Evolutionary conservation across 495 filamentous ascomycete species (phyloP).

Genomic region (Podospora anserina): DNA sequence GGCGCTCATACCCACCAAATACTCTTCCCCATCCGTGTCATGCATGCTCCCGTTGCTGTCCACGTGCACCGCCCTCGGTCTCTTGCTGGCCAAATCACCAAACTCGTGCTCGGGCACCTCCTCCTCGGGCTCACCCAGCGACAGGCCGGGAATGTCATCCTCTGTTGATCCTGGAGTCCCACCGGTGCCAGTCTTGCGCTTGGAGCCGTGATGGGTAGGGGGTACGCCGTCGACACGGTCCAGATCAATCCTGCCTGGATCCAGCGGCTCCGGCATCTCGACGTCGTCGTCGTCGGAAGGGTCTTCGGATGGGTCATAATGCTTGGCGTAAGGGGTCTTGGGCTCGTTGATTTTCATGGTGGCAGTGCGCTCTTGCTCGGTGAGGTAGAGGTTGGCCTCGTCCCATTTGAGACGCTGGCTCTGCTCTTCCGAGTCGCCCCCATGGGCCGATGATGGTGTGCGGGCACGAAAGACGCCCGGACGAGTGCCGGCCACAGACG

Average conservation of each 20-base stretch:
- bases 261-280: slow-evolving; percentile 53
- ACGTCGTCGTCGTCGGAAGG: slow-evolving; percentile 74
- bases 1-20: slow-evolving; percentile 56
- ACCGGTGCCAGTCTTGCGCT: slow-evolving; percentile 6
- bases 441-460: slow-evolving; percentile 37
- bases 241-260: slow-evolving; percentile 35
- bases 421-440: slow-evolving; percentile 48
- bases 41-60: slow-evolving; percentile 54
- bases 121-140: slow-evolving; percentile 93
- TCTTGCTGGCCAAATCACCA: slow-evolving; percentile 27
- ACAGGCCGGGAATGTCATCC: slow-evolving; percentile 86
- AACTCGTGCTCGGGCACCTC: slow-evolving; percentile 49
- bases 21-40: slow-evolving; percentile 55
- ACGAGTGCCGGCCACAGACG: slow-evolving; percentile 58
- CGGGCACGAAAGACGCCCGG: slow-evolving; percentile 56
- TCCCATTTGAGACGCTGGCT: slow-evolving; percentile 90
- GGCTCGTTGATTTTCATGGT: slow-evolving; percentile 99
- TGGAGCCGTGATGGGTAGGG: slow-evolving; percentile 11
- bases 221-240: slow-evolving; percentile 37
- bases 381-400: slow-evolving; percentile 92
- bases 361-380: slow-evolving; percentile 87
- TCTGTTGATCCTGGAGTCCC: slow-evolving; percentile 14
- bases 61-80: slow-evolving; percentile 63
- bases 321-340: slow-evolving; percentile 90
- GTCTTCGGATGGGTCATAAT: slow-evolving; percentile 86